Base-by-base conservation (phyloP, 169 alveolate genomes). In the Plasmodium ovale region DNA sequence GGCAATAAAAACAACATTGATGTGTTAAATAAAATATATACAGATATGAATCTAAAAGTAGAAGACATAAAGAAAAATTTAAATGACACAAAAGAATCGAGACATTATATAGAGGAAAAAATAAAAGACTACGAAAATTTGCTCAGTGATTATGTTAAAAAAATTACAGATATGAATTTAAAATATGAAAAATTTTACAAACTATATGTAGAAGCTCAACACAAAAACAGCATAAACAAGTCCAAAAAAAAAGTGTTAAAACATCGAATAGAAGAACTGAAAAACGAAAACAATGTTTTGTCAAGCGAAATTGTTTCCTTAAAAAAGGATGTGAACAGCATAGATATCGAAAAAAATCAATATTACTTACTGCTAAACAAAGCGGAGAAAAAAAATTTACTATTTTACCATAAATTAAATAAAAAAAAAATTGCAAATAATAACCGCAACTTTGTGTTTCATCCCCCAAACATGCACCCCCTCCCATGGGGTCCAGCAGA, bases 11-110 rank as follows among this genome's bases (percentile, higher is more conserved):
- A 25, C 37, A 35, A 65, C 9, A 53, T 53, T 19, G 65, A 29
- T 51, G 84, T 79, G n/a, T 62, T 79, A 51, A 79, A 79, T 79
- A 62, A 79, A 79, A 79, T 79, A 33, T 79, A 65, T 39, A n/a
- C 42, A 47, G 70, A 65, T n/a, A 79, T 79, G 10, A 51, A 79
- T 31, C 27, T 49, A 65, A 79, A 65, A 53, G 39, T 79, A n/a
- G 82, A 65, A 65, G 54, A 53, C 25, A 53, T 79, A 27, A 51
- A 10, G 44, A 35, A 79, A 49, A 47, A 21, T 42, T 33, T 79
- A 49, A 67, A 47, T 51, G 89, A 62, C 16, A 64, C 65, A 10
- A 65, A 79, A 65, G 49, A 31, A 27, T 64, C 59, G 7, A 49
- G 89, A 33, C 60, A 65, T 39, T n/a, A 35, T 56, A 33, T 64